Conservation (phyloP, 2,329 filamentous ascomycete species). For the Calonectria honghensis region DNA sequence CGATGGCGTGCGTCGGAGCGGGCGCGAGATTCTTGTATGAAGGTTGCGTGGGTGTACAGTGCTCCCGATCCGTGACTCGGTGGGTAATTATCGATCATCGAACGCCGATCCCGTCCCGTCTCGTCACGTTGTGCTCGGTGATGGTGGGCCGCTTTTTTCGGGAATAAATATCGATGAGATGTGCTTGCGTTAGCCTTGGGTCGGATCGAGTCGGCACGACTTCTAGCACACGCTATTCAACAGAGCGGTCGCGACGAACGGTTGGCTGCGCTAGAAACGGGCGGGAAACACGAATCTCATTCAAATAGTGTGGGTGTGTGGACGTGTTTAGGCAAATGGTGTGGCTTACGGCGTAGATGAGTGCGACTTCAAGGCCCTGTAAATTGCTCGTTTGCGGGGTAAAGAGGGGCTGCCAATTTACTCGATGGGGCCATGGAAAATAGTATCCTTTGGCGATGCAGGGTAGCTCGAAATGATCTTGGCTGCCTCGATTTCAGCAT, state of each 20-base stretch:
- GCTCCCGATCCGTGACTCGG: neutral
- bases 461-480: neutral
- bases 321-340: neutral
- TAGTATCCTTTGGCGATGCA: neutral
- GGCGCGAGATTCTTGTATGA: slow-evolving; percentile 3
- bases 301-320: neutral
- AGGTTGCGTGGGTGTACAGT: too few species aligned
- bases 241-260: neutral
- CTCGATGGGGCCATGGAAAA: neutral
- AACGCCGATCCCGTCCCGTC: neutral
- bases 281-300: neutral
- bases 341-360: neutral
- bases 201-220: neutral
- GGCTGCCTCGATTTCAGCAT: too few species aligned
- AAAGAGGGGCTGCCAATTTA: slow-evolving; percentile 3
- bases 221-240: neutral
- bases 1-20: neutral
- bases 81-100: neutral
- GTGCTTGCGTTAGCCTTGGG: neutral
- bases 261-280: neutral
- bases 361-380: neutral
- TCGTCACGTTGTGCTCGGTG: neutral
- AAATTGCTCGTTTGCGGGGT: slow-evolving; percentile 13
- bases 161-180: neutral
- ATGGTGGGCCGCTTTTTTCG: neutral